Conservation (phyloP, 148 eudicot genomes). For the Diospyros kaki region DNA sequence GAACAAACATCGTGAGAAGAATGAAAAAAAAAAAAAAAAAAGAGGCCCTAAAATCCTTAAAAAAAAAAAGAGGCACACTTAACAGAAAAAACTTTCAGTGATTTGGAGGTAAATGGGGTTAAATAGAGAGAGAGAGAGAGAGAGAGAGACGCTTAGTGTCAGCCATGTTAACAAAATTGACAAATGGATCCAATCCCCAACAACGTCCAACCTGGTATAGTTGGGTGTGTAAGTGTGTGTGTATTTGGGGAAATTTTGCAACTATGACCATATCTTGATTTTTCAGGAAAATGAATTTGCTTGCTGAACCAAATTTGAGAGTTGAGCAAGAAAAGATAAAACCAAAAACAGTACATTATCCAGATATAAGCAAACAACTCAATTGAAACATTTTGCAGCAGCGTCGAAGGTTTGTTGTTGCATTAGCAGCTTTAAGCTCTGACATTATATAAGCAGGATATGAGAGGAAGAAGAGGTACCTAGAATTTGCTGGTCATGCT, state of each 20-base stretch:
- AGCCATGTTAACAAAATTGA: too few species aligned
- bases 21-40: neutral
- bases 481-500: conserved; percentile 71
- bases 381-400: neutral
- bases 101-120: neutral
- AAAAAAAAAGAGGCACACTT: too few species aligned
- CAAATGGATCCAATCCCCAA: too few species aligned
- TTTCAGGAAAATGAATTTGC: neutral
- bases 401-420: neutral
- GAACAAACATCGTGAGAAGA: neutral
- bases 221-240: too few species aligned
- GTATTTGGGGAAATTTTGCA: too few species aligned
- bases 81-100: neutral
- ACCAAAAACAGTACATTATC: too few species aligned
- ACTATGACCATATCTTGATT: too few species aligned
- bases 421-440: neutral
- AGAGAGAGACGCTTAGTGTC: too few species aligned
- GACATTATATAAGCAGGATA: neutral
- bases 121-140: neutral
- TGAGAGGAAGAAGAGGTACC: conserved; percentile 39
- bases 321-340: neutral
- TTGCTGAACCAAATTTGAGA: neutral
- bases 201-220: too few species aligned
- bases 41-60: neutral
- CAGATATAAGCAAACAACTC: neutral